Percentiles rank a stretch among this genome's conserved stretches.
These are phyloP conservation scores for Pycnococcus provasolii DNA, from an alignment of 139 green algal species.

Conservation along the genomic window DNA sequence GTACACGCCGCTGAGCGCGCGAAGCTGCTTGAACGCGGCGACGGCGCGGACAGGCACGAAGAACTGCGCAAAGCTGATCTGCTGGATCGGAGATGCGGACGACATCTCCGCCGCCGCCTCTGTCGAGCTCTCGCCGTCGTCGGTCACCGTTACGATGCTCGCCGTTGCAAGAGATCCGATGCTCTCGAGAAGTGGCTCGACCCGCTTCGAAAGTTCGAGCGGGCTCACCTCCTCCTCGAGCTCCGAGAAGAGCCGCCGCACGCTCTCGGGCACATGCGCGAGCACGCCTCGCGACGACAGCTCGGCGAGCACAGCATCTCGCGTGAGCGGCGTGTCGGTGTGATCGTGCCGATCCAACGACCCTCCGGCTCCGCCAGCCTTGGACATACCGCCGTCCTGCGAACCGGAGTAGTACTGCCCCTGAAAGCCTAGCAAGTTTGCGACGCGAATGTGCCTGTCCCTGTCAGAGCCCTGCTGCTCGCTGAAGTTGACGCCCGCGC, in stretches of 20 bases:
- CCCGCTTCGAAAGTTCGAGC: constrained; percentile 72
- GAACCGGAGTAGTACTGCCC: not conserved
- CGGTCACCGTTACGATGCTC: too few species aligned
- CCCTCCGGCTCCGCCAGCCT: too few species aligned
- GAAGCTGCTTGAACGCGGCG: not conserved
- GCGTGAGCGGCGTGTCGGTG: constrained; percentile 35
- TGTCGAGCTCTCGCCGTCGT: too few species aligned
- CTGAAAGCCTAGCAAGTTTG: constrained; percentile 81
- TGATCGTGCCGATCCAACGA: too few species aligned
- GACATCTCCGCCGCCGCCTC: too few species aligned
- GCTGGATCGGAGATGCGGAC: constrained; percentile 47
- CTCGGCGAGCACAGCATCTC: constrained; percentile 64
- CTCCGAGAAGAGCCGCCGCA: constrained; percentile 58
- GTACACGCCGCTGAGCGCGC: constrained; percentile 47
- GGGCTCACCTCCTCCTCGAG: constrained; percentile 81
- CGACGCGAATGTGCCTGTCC: constrained; percentile 81
- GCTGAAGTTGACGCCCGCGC: not conserved
- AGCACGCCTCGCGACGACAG: constrained; percentile 68
- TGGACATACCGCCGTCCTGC: too few species aligned
- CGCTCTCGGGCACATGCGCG: constrained; percentile 54
- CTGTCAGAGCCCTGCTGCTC: constrained; percentile 40
- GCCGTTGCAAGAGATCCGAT: constrained; percentile 24
- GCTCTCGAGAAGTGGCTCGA: constrained; percentile 63
- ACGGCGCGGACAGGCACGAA: not conserved
- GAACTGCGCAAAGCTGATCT: constrained; percentile 47